Evolutionary conservation across 192 early-diverging fungal species (phyloP), one percentile per base, ranked within the genome.

Genomic region (Entomortierella chlamydospora): DNA sequence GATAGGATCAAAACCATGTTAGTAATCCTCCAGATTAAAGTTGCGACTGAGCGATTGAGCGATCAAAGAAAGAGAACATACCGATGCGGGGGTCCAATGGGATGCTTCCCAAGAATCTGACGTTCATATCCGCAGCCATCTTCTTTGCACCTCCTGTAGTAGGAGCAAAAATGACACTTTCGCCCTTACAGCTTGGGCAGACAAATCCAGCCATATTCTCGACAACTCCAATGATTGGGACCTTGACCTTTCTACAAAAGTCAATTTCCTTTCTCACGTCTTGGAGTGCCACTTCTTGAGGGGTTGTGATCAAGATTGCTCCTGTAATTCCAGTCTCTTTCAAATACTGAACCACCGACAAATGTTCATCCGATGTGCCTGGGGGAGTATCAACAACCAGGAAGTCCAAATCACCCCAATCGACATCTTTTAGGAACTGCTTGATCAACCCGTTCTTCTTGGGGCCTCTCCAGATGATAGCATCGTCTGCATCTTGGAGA

Each of bases 201-300:
- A 98, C 92, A 83, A 97, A 99, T 4, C 97, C 98, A 61, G 91
- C 91, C 98, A 99, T 98, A 76, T 98, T 98, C 77, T 99, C 98
- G 6, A 99, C 91, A 9, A 99, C 85, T 0, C 98, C 98, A 22
- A 98, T 84, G 43, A 99, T 90, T 2, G 91, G 91, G 56, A 99
- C 83, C 42, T 90, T 91, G 58, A 96, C 95, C 71, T 98, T 97
- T 34, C 84, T 79, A 82, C 98, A 99, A 76, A 99, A 99, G 82
- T 92, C 95, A 67, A 98, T 90, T 83, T 99, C 98, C 84, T 96
- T 98, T 56, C 96, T 89, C n/a, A 99, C 98, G 84, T 99, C 98
- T 30, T 91, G 83, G 59, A 94, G 60, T 0, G 92, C 89, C 0
- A 95, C 90, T 54, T 94, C 95, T 79, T 97, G 96, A n/a, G 96